Conservation (phyloP, 2,329 filamentous ascomycete species). For the Aspergillus jensenii region DNA sequence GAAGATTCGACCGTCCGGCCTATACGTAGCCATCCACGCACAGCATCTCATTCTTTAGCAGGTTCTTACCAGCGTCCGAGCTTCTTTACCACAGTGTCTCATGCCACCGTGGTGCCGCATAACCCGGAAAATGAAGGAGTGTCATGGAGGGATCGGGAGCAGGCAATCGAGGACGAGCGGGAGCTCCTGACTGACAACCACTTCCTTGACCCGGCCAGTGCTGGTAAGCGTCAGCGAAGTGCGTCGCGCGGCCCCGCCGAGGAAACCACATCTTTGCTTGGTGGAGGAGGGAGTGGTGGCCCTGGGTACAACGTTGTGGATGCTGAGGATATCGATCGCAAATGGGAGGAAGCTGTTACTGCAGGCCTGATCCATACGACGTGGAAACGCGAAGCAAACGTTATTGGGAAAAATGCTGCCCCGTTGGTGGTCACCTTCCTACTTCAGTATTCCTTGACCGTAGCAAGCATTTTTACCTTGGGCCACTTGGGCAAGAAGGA, state of each 20-base stretch:
- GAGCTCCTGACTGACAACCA: slow-evolving; percentile 60
- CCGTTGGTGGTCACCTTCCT: slow-evolving; percentile 73
- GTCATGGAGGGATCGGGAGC: slow-evolving; percentile 54
- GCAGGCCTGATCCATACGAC: slow-evolving; percentile 82
- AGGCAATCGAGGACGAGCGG: slow-evolving; percentile 57
- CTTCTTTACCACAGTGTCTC: slow-evolving; percentile 69
- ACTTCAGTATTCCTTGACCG: slow-evolving; percentile 81
- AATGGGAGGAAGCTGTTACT: slow-evolving; percentile 83
- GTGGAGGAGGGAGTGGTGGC: slow-evolving; percentile 31
- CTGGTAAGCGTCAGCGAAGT: slow-evolving; percentile 10
- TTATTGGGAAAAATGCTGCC: slow-evolving; percentile 68
- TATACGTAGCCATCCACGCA: slow-evolving; percentile 36
- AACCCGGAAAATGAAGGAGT: slow-evolving; percentile 45
- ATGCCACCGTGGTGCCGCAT: slow-evolving; percentile 66
- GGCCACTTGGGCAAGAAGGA: slow-evolving; percentile 72
- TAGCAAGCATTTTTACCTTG: slow-evolving; percentile 76
- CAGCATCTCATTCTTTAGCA: slow-evolving; percentile 52
- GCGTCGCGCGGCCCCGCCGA: slow-evolving; percentile 18
- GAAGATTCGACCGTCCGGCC: slow-evolving; percentile 44
- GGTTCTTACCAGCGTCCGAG: slow-evolving; percentile 74
- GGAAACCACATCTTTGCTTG: slow-evolving; percentile 53
- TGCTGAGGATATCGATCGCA: slow-evolving; percentile 63
- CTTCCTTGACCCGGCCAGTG: slow-evolving; percentile 41
- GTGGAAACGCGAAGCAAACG: slow-evolving; percentile 86
- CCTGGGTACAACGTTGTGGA: slow-evolving; percentile 50